Conservation (phyloP, 257 asterid species). For the Solanum rostratum region DNA sequence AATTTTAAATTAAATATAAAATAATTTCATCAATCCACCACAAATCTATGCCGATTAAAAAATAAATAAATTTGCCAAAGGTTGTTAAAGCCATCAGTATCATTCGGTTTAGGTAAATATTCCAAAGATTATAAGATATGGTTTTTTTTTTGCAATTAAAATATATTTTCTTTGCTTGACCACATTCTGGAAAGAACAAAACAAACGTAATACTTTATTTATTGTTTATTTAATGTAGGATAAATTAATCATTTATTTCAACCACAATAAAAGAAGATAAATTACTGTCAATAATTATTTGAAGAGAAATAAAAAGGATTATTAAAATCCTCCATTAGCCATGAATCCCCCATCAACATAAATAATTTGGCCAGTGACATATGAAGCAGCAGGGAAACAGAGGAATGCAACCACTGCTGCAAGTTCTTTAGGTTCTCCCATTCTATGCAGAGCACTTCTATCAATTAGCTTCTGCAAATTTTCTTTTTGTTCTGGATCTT, state of each 20-base stretch:
- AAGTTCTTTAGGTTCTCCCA: neutral
- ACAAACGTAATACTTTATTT: too few relatives aligned
- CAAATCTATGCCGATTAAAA: too few relatives aligned
- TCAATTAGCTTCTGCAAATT: neutral
- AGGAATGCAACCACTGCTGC: slow-evolving; percentile 3
- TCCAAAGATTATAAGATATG: neutral
- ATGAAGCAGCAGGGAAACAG: slow-evolving; percentile 7
- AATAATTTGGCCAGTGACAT: neutral
- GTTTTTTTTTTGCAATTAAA: neutral
- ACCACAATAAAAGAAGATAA: too few relatives aligned
- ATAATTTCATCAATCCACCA: too few relatives aligned
- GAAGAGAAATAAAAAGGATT: neutral
- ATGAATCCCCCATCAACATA: neutral
- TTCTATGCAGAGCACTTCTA: neutral
- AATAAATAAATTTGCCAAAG: neutral
- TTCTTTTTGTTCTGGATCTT: neutral
- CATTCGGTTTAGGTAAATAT: neutral
- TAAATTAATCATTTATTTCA: too few relatives aligned
- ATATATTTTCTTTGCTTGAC: neutral
- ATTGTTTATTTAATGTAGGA: too few relatives aligned
- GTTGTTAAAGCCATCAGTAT: neutral
- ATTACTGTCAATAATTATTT: neutral
- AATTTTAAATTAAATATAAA: too few relatives aligned
- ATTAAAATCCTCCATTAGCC: neutral
- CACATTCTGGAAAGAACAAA: too few relatives aligned